Base-by-base conservation (phyloP, 768 basidiomycete species). In the Trichaptum fuscoviolaceum region DNA sequence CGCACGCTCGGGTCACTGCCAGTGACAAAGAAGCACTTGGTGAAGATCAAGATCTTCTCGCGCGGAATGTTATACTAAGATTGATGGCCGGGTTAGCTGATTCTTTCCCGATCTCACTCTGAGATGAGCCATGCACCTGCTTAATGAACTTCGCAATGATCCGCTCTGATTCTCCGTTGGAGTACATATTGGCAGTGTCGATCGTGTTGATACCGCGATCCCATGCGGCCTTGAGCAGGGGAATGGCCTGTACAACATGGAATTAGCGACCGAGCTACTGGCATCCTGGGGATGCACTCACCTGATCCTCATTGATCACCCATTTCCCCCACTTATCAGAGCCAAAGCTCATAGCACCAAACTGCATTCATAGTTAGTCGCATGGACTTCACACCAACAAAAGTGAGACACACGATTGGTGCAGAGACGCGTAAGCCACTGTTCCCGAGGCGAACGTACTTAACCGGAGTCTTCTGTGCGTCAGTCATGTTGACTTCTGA, bases 401-500 rank as follows among this genome's bases (percentile, higher is more conserved):
- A n/a, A 61, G 30, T 24, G 25, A 25, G 12, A 69, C 72, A 61
- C 30, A 72, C 71, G 18, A 78, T 74, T 4, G 77, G 77, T 23
- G 78, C 76, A 4, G 76, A 79, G 34, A 77, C 76, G 12, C 70
- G 70, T 24, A 77, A 70, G 27, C 77, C 76, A 2, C 75, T 66
- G 42, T 66, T 79, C 18, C 82, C 82, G 12, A 83, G 70, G 25
- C 79, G 77, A 24, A 12, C 15, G 30, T 61, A 61, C 30, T 18
- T 23, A 20, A 61, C 59, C 7, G 59, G 25, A 7, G 59, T 4
- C 42, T 52, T 4, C 42, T 52, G 15, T 52, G 42, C 15, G 42
- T 12, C 20, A 2, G 42, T 15, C 42, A 52, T 52, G 20, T 4
- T 52, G 42, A 15, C 42, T 52, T 52, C 42, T 12, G 12, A 6